A percentile compares a stretch with the other conserved stretches of the same genome.
These are phyloP conservation scores for Pyrenochaeta sp. DNA, from an alignment of 2,329 filamentous ascomycete genomes.

Conservation along the genomic window DNA sequence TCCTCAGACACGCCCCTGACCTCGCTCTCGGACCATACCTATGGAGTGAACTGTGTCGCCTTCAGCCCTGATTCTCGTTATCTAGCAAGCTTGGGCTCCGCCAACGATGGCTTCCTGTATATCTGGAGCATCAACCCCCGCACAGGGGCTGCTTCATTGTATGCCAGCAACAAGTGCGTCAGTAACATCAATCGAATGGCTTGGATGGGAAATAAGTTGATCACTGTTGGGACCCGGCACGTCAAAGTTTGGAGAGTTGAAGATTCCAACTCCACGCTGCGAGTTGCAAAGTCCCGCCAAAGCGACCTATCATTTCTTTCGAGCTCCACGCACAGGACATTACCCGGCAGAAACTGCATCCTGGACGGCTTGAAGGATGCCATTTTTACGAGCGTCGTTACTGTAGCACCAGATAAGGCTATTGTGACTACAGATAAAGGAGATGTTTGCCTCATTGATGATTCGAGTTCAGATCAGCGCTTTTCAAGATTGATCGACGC, in stretches of 20 bases:
- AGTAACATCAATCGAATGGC: slow-evolving; percentile 84
- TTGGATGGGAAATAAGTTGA: slow-evolving; percentile 84
- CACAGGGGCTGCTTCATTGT: slow-evolving; percentile 78
- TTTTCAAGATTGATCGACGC: slow-evolving; percentile 72
- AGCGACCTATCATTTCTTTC: slow-evolving; percentile 55
- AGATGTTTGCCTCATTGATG: slow-evolving; percentile 87
- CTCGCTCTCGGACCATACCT: slow-evolving; percentile 87
- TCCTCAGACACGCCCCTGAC: slow-evolving; percentile 84
- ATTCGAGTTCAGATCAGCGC: slow-evolving; percentile 75
- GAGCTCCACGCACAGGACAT: slow-evolving; percentile 63
- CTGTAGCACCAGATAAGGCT: slow-evolving; percentile 75
- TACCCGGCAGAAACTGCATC: slow-evolving; percentile 87
- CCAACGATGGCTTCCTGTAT: slow-evolving; percentile 93
- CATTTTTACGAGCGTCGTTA: slow-evolving; percentile 80
- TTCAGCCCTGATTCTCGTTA: slow-evolving; percentile 89
- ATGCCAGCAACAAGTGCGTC: slow-evolving; percentile 92
- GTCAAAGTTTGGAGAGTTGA: slow-evolving; percentile 93
- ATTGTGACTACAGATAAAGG: slow-evolving; percentile 88
- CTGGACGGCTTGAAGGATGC: slow-evolving; percentile 82
- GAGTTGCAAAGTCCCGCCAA: slow-evolving; percentile 50
- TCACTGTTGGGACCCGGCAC: slow-evolving; percentile 90
- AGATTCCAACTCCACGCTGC: slow-evolving; percentile 63
- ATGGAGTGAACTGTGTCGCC: slow-evolving; percentile 85
- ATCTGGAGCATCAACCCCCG: slow-evolving; percentile 88
- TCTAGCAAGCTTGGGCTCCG: slow-evolving; percentile 84